These are phyloP conservation scores for Cutaneotrichosporon mucoides DNA, from an alignment of 1,284 basidiomycete genomes.

Conservation along the genomic window DNA sequence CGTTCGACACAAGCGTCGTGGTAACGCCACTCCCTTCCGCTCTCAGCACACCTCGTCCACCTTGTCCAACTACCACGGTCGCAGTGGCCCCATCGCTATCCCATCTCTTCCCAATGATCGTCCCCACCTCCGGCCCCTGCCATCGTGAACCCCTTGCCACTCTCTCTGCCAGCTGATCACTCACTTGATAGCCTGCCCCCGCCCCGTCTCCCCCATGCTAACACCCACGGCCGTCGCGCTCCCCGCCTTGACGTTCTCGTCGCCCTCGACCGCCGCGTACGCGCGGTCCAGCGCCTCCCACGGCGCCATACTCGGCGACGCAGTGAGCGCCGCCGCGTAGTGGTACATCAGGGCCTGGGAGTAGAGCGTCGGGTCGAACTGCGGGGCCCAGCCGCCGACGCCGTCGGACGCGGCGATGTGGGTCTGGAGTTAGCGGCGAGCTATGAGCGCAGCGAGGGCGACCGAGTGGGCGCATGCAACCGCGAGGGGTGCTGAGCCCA, in stretches of 20 bases:
- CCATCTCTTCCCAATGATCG: neutral
- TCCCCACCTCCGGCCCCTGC: no score
- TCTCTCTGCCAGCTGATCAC: constrained; percentile 11
- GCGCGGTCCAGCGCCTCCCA: constrained; percentile 48
- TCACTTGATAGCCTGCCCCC: constrained; percentile 52
- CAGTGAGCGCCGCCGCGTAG: constrained; percentile 36
- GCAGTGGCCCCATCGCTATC: neutral
- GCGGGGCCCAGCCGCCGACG: constrained; percentile 56
- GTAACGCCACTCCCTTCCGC: no score
- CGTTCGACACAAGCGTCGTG: no score
- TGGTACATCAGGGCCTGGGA: constrained; percentile 53
- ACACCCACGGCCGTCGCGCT: constrained; percentile 52
- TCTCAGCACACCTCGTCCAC: no score
- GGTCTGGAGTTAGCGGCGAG: constrained; percentile 25
- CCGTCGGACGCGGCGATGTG: constrained; percentile 54
- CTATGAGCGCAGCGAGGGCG: no score
- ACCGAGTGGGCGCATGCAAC: neutral
- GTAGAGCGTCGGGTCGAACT: constrained; percentile 55
- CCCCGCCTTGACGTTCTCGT: constrained; percentile 49
- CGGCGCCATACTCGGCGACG: constrained; percentile 31
- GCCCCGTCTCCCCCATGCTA: constrained; percentile 46
- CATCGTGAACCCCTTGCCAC: no score
- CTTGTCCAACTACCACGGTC: no score
- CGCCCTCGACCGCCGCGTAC: constrained; percentile 50
- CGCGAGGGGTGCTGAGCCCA: no score